A percentile compares a stretch with the other conserved stretches of the same genome.
phyloP scores from a whole-genome alignment of 228 moss, liverwort and hornwort genomes.

The Sphagnum fallax region DNA sequence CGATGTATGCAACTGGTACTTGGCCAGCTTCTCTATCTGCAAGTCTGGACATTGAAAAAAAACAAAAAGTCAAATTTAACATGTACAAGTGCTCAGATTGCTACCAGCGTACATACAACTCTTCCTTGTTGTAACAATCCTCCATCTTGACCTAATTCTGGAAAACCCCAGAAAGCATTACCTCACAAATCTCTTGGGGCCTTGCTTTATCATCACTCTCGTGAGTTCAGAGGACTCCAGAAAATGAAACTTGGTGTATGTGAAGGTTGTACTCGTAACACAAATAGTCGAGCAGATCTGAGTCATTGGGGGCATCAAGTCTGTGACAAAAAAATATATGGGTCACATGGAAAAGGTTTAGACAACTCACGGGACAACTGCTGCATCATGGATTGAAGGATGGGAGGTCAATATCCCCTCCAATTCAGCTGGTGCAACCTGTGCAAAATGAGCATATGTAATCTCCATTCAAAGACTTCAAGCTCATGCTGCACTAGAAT shows the following conservation, averaged over 20 bases:
- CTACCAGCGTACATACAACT: not conserved
- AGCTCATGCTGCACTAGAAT: not conserved
- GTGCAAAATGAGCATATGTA: not conserved
- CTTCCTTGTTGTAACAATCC: not conserved
- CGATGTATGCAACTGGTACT: slow-evolving; percentile 71
- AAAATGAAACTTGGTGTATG: not conserved
- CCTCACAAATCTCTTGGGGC: not conserved
- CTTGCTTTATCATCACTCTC: not conserved
- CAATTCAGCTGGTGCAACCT: slow-evolving; percentile 83
- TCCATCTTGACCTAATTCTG: not conserved
- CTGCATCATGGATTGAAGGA: slow-evolving; percentile 55
- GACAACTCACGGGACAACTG: slow-evolving; percentile 71
- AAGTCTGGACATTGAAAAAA: slow-evolving; percentile 21
- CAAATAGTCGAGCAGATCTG: not conserved
- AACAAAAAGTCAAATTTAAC: not conserved
- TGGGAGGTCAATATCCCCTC: slow-evolving; percentile 73
- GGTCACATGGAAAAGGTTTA: not conserved
- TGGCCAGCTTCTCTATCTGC: slow-evolving; percentile 61
- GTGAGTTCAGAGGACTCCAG: too few species aligned
- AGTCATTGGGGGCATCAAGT: not conserved
- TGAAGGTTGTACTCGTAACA: not conserved
- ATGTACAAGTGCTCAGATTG: not conserved
- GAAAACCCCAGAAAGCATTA: not conserved
- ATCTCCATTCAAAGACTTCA: not conserved
- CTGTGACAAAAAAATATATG: not conserved